A percentile compares a stretch with the other conserved stretches of the same genome.
These are phyloP conservation scores for Candida golubevii DNA, from an alignment of 805 yeast species.

Conservation along the genomic window DNA sequence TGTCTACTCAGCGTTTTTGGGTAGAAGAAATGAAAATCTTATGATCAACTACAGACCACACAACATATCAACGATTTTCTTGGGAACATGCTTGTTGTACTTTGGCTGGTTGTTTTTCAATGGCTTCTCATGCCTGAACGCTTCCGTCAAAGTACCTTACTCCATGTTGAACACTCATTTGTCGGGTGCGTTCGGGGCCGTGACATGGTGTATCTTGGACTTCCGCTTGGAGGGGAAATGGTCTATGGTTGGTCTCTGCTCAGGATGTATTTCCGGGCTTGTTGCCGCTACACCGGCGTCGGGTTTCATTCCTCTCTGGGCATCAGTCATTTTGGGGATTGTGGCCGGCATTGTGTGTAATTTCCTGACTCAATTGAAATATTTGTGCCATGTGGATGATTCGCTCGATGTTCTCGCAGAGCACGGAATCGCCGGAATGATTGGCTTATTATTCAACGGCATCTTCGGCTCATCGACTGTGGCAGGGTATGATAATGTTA, in stretches of 20 bases:
- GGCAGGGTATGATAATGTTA: conserved; percentile 83
- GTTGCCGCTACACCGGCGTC: conserved; percentile 97
- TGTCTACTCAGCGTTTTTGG: conserved; percentile 75
- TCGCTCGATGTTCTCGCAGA: conserved; percentile 95
- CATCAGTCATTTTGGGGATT: conserved; percentile 79
- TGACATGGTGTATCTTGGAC: conserved; percentile 89
- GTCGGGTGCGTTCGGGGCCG: conserved; percentile 85
- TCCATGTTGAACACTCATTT: conserved; percentile 90
- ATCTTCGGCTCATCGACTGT: conserved; percentile 84
- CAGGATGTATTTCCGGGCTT: conserved; percentile 91
- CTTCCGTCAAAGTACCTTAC: conserved; percentile 78
- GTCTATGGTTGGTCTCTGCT: conserved; percentile 92
- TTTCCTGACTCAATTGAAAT: conserved; percentile 83
- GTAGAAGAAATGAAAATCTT: conserved; percentile 69
- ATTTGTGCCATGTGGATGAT: conserved; percentile 79
- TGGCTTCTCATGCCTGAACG: conserved; percentile 82
- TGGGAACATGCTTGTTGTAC: conserved; percentile 86
- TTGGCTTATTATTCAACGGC: conserved; percentile 87
- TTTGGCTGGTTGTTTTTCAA: conserved; percentile 97
- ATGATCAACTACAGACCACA: conserved; percentile 92
- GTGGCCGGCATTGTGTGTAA: conserved; percentile 82
- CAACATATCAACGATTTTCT: conserved; percentile 83
- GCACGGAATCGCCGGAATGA: conserved; percentile 94
- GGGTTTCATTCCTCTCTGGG: conserved; percentile 89
- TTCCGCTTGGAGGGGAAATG: conserved; percentile 83